Conservation (phyloP, 768 basidiomycete genomes). For the Termitomyces sp. region DNA sequence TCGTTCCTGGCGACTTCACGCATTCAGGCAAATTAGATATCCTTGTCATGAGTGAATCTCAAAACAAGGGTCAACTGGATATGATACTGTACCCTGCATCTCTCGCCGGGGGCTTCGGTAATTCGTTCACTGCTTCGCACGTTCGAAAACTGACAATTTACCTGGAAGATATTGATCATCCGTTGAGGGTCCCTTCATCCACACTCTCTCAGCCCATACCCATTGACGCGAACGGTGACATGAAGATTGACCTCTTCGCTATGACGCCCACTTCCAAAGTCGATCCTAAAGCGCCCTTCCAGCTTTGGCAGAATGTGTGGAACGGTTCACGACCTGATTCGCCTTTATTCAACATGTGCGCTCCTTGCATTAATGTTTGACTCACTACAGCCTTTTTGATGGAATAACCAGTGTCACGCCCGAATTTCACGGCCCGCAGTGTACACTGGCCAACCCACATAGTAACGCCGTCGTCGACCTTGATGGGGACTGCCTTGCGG, state of each 20-base stretch:
- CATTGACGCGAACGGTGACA: slow-evolving; percentile 82
- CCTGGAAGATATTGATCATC: slow-evolving; percentile 32
- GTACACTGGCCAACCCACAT: slow-evolving; percentile 82
- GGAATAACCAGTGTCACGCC: slow-evolving; percentile 44
- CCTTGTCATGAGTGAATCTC: slow-evolving; percentile 75
- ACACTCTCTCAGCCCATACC: slow-evolving; percentile 76
- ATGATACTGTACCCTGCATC: slow-evolving; percentile 69
- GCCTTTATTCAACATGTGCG: slow-evolving; percentile 66
- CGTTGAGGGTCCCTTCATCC: slow-evolving; percentile 58
- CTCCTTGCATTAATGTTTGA: not conserved
- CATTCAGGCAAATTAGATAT: slow-evolving; percentile 89
- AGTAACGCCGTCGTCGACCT: slow-evolving; percentile 93
- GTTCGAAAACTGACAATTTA: not conserved
- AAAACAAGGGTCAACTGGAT: slow-evolving; percentile 44
- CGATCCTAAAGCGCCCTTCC: slow-evolving; percentile 36
- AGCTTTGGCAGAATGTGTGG: slow-evolving; percentile 82
- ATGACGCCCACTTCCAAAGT: slow-evolving; percentile 37
- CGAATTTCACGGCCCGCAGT: slow-evolving; percentile 58
- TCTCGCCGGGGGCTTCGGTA: slow-evolving; percentile 63
- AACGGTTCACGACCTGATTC: slow-evolving; percentile 48
- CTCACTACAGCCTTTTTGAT: not conserved
- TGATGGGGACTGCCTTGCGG: slow-evolving; percentile 93
- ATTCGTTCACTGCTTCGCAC: slow-evolving; percentile 13
- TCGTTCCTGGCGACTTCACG: slow-evolving; percentile 91
- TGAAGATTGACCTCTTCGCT: slow-evolving; percentile 86